Base-by-base conservation (phyloP, 345 rosid species). In the Eucalyptus cladocalyx region DNA sequence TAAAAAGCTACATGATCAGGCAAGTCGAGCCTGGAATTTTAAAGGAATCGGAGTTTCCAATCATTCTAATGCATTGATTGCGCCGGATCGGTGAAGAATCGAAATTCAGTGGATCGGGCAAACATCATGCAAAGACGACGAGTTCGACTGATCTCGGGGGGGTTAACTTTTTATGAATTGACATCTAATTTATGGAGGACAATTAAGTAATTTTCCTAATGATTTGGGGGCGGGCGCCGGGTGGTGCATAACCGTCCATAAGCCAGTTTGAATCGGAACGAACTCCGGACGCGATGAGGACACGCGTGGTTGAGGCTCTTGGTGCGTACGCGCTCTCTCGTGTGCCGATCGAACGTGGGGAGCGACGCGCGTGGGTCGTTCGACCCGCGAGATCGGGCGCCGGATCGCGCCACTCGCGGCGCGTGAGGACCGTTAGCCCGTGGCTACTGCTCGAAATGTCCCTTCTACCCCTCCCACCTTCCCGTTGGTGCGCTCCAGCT, bases 1-100 rank as follows among this genome's bases (percentile, higher is more conserved):
- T 16, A 32, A 9, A 67, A 9, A 9, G 42, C 4, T 10, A 65
- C 34, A 16, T 8, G 2, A 65, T 65, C 40, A 2, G 18, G 76
- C 76, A 15, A 7, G 76, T 19, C 1, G 23, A 34, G 24, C 13
- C 42, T 6, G 0, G 2, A 9, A 34, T 69, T 34, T 9, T 18
- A 34, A 69, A 34, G 43, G 34, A 69, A 9, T 18, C 6, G 0
- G 11, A 37, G 7, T 10, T 6, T 32, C 23, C 7, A 10, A 8
- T 67, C 1, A 3, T 32, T 67, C 42, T 3, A 3, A 10, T 0
- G 15, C 23, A 67, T 69, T 19, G 11, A 32, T 69, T 17, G 80
- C 19, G 42, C 23, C 23, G 11, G 6, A 67, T 30, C 34, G 7
- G 32, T 28, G 18, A n/a, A 67, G 17, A 69, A 9, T 17, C 12